Base-by-base conservation (phyloP, 768 basidiomycete genomes). In the Russula vinacea region DNA sequence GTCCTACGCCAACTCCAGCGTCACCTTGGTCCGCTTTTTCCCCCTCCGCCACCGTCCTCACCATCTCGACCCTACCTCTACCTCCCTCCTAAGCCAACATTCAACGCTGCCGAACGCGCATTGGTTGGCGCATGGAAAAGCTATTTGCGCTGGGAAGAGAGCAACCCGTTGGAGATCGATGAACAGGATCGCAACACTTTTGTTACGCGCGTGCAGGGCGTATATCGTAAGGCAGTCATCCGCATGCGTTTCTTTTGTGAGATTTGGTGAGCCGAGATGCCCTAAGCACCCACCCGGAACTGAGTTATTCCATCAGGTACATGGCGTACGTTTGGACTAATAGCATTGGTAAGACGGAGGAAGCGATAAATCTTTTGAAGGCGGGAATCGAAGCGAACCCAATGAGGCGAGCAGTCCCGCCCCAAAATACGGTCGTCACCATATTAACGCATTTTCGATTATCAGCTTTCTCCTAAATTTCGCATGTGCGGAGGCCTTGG, bases 211-310 rank as follows among this genome's bases (percentile, higher is more conserved):
- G 80, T 98, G 13, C 85, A 87, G 70, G 85, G 87, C 51, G 90
- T 92, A 22, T 93, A 97, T 73, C 82, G 88, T 67, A 94, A 96
- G 75, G 94, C 94, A 11, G 78, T 97, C 55, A 87, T 91, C 55
- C 84, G 91, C 62, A 92, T 98, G 92, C 81, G 96, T 49, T 98
- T 91, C 76, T 97, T 90, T 74, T 87, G 91, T 4, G 97, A 99
- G 75, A 87, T 98, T 61, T 98, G 96, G 97, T 93, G 68, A 54
- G 80, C 72, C 51, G 39, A 26, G 26, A 39, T 51, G 53, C 42
- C 62, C 56, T 39, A 10, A 17, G 7, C 24, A 17, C 35, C 35
- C 11, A 22, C 33, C 5, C 44, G 5, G 24, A 52, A 22, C 50
- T 66, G 39, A 64, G n/a, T 7, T 9, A 11, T 42, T 50, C 45